Evolutionary conservation across 2,329 filamentous ascomycete species (phyloP).

Genomic region (Stagonosporopsis chrysanthemi): DNA sequence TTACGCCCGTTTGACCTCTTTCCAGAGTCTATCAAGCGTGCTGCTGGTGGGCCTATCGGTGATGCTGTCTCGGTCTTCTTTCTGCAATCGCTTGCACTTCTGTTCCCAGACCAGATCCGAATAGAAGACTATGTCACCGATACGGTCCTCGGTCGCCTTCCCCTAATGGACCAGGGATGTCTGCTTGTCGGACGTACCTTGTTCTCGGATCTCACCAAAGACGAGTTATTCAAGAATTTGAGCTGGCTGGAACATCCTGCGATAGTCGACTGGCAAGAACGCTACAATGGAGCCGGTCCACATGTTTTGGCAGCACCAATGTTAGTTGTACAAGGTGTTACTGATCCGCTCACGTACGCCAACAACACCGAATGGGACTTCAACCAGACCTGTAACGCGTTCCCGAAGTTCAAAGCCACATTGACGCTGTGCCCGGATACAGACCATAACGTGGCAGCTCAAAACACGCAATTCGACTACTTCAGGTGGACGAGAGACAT

Average conservation of each 20-base stretch:
- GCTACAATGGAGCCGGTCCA: constrained; percentile 32
- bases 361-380: constrained; percentile 32
- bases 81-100: constrained; percentile 24
- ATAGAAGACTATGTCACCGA: constrained; percentile 31
- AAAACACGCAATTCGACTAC: constrained; percentile 18
- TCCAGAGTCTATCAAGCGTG: constrained; percentile 30
- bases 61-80: constrained; percentile 32
- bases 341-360: constrained; percentile 24
- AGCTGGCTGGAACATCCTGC: constrained; percentile 27
- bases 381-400: constrained; percentile 27
- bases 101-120: constrained; percentile 22
- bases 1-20: constrained; percentile 33
- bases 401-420: constrained; percentile 19
- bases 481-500: constrained; percentile 25
- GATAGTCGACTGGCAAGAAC: constrained; percentile 31
- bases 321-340: constrained; percentile 28
- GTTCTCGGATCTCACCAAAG: constrained; percentile 24
- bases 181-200: constrained; percentile 22
- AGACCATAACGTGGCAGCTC: constrained; percentile 25
- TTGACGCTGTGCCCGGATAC: constrained; percentile 27
- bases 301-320: constrained; percentile 33
- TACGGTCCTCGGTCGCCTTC: constrained; percentile 22
- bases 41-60: constrained; percentile 28
- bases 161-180: constrained; percentile 29
- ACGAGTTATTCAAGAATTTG: constrained; percentile 25